Evolutionary conservation across 352 stramenopile species (phyloP), one percentile per base, ranked within the genome.

Genomic region (Blastocystis sp.): DNA sequence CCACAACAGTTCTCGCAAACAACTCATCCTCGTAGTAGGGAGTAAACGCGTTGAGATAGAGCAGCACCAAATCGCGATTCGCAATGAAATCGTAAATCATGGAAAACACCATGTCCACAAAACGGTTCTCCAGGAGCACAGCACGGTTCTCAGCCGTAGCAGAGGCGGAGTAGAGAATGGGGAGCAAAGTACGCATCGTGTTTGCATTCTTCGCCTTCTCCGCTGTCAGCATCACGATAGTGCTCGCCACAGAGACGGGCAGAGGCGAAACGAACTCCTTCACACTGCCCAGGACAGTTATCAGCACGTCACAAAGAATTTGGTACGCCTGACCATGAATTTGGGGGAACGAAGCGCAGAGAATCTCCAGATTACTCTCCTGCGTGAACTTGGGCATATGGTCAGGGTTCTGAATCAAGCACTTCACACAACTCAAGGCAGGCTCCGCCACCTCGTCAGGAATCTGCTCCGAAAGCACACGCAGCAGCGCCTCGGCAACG

Each of bases 11-110:
- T 55, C 20, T 53, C n/a, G 73, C 73, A 55, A 85, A 85, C 4
- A 85, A 20, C 54, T 59, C 73, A 16, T 85, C 73, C 20, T 65
- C 53, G 24, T 43, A 62, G 73, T 66, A 85, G 20, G 73, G 73
- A 50, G 53, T 37, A 34, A 85, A 68, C 3, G 73, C 20, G 3
- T 47, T 68, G 8, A 85, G 26, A 26, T 66, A 65, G n/a, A 69
- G 73, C 54, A 66, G 53, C 73, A 85, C 73, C 50, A 85, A 45
- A 45, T 85, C 73, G 34, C 73, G 73, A 45, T 85, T 85, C 18
- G 50, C 34, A 30, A 85, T 68, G 56, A 85, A 68, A 41, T 85
- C 43, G 24, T 20, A 39, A 3, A 68, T 45, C 47, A 64, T 34
- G 20, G 20, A 39, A 50, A 85, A 85, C 20, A 85, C 55, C 73